These are phyloP conservation scores for Zymoseptoria ardabiliae DNA, from an alignment of 2,329 filamentous ascomycete genomes.

Conservation along the genomic window DNA sequence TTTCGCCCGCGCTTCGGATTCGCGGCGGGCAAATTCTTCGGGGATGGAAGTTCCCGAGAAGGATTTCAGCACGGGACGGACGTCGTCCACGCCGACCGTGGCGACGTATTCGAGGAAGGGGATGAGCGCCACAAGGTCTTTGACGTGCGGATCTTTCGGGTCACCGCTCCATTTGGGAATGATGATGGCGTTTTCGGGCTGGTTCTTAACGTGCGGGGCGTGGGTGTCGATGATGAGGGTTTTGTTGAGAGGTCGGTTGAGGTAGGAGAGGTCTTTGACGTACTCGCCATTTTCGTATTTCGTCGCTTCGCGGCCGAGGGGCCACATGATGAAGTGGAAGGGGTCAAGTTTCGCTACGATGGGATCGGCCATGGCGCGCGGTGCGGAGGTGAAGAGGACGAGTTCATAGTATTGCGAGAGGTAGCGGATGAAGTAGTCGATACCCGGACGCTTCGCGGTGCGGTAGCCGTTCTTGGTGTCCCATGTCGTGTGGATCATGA, in stretches of 20 bases:
- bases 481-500: conserved; percentile 94
- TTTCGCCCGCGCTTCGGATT: conserved; percentile 75
- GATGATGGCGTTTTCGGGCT: conserved; percentile 95
- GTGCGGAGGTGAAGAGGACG: conserved; percentile 87
- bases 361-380: conserved; percentile 75
- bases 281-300: conserved; percentile 94
- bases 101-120: conserved; percentile 97
- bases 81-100: conserved; percentile 84
- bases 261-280: conserved; percentile 96
- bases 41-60: conserved; percentile 78
- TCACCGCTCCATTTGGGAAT: conserved; percentile 86
- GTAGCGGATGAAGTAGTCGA: conserved; percentile 96
- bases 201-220: conserved; percentile 69
- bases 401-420: conserved; percentile 97
- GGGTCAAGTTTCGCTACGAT: conserved; percentile 90
- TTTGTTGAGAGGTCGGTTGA: conserved; percentile 93
- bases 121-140: conserved; percentile 78
- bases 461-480: conserved; percentile 89
- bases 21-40: conserved; percentile 78
- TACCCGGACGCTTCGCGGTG: conserved; percentile 84
- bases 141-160: conserved; percentile 55
- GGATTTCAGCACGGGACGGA: conserved; percentile 54
- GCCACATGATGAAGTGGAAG: conserved; percentile 91
- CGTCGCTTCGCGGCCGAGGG: conserved; percentile 91
- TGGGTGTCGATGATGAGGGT: conserved; percentile 92